These are phyloP conservation scores for Vanderwaltozyma verrucispora DNA, from an alignment of 805 yeast genomes.

Conservation along the genomic window DNA sequence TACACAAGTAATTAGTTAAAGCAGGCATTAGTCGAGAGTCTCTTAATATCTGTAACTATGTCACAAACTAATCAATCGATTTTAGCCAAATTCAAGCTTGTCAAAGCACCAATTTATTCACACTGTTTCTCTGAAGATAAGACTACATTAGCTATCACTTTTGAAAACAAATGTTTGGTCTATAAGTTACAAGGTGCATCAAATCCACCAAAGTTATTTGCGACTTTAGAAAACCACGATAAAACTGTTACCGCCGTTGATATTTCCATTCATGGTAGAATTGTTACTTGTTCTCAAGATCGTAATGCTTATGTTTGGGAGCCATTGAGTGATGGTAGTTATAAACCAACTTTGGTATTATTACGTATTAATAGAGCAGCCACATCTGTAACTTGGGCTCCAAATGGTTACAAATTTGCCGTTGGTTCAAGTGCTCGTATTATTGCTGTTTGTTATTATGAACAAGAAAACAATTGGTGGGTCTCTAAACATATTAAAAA, in stretches of 20 bases:
- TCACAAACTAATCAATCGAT: slow-evolving; percentile 12
- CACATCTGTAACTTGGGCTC: slow-evolving; percentile 90
- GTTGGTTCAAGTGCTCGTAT: slow-evolving; percentile 94
- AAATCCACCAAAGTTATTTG: slow-evolving; percentile 47
- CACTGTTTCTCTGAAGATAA: slow-evolving; percentile 75
- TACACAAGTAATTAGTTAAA: not conserved
- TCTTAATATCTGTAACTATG: slow-evolving; percentile 9
- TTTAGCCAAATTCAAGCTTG: slow-evolving; percentile 45
- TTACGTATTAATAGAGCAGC: slow-evolving; percentile 94
- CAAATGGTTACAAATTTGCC: slow-evolving; percentile 89
- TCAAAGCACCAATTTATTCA: slow-evolving; percentile 80
- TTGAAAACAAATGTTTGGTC: slow-evolving; percentile 64
- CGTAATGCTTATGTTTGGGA: slow-evolving; percentile 97
- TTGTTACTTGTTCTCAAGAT: slow-evolving; percentile 96
- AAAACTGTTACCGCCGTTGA: slow-evolving; percentile 93
- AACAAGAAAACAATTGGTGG: slow-evolving; percentile 98
- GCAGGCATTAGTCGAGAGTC: slow-evolving; percentile 25
- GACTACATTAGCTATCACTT: slow-evolving; percentile 66
- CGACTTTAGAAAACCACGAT: slow-evolving; percentile 75
- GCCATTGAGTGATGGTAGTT: slow-evolving; percentile 45
- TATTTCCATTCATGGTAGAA: slow-evolving; percentile 75
- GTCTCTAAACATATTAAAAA: slow-evolving; percentile 93
- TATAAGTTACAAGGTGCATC: slow-evolving; percentile 44
- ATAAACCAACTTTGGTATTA: slow-evolving; percentile 85
- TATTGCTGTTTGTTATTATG: slow-evolving; percentile 93